A percentile compares a stretch with the other conserved stretches of the same genome.
Conservation (phyloP, 345 rosid genomes). For the Rhizophora mangle region DNA sequence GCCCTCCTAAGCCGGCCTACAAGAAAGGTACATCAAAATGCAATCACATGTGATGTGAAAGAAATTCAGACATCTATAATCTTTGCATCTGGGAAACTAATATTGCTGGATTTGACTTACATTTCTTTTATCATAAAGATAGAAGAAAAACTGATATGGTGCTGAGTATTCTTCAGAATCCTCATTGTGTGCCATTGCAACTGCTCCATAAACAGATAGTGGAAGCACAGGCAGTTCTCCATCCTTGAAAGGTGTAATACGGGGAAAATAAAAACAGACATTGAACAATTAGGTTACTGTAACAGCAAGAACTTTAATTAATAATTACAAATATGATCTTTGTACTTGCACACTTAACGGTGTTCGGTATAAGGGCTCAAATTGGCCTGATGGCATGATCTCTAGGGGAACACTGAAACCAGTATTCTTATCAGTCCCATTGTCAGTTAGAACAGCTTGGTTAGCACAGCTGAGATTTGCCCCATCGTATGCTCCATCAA, state of each 20-base stretch:
- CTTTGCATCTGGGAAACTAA: neutral
- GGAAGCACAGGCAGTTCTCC: slow-evolving; percentile 92
- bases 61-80: neutral
- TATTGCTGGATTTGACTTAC: slow-evolving; percentile 36
- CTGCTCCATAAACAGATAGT: slow-evolving; percentile 78
- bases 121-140: slow-evolving; percentile 82
- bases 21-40: slow-evolving; percentile 1
- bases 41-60: neutral
- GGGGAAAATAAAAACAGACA: neutral
- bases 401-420: slow-evolving; percentile 76
- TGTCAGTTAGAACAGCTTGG: slow-evolving; percentile 73
- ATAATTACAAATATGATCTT: neutral
- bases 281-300: neutral
- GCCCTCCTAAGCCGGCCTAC: slow-evolving; percentile 89
- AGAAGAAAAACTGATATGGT: slow-evolving; percentile 87
- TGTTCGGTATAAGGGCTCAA: slow-evolving; percentile 89
- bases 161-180: slow-evolving; percentile 85
- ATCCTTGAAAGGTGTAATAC: slow-evolving; percentile 44
- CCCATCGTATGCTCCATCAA: slow-evolving; percentile 78
- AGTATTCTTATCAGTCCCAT: slow-evolving; percentile 42
- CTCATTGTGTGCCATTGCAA: slow-evolving; percentile 89
- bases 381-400: slow-evolving; percentile 86
- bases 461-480: slow-evolving; percentile 52
- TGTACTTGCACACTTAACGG: slow-evolving; percentile 67
- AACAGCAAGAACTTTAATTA: neutral